Evolutionary conservation across 192 early-diverging fungal species (phyloP).

Genomic region (Mortierella claussenii): DNA sequence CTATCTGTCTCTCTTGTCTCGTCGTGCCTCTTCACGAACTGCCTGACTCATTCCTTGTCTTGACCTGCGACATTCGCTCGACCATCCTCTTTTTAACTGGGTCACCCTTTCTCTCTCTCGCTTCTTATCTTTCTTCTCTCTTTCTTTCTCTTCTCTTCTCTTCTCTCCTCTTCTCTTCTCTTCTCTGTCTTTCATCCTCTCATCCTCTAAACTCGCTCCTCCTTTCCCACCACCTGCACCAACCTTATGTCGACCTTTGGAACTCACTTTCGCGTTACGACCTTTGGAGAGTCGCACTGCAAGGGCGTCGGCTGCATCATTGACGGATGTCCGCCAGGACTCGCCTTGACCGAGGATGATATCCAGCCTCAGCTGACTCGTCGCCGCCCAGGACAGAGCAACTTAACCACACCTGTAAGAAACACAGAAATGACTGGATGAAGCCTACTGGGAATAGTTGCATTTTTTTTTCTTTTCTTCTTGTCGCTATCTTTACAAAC

Average conservation of each 20-base stretch:
- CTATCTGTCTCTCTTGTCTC: no score
- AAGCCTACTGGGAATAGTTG: no score
- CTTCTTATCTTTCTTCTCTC: no score
- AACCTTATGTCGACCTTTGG: slow-evolving; percentile 85
- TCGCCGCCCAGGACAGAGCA: slow-evolving; percentile 95
- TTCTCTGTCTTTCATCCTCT: not conserved
- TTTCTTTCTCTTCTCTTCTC: no score
- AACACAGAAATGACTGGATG: no score
- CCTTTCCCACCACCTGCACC: not conserved
- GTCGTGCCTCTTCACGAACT: no score
- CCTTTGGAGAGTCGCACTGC: slow-evolving; percentile 99
- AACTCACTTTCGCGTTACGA: slow-evolving; percentile 86
- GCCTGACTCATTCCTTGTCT: no score
- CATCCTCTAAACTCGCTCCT: not conserved
- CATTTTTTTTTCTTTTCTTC: slow-evolving; percentile 9
- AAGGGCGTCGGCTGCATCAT: slow-evolving; percentile 97
- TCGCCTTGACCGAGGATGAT: slow-evolving; percentile 88
- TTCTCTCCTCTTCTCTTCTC: not conserved
- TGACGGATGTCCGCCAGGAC: slow-evolving; percentile 96
- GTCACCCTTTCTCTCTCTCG: no score
- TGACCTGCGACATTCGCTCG: no score
- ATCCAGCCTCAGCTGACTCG: slow-evolving; percentile 93
- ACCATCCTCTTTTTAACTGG: no score
- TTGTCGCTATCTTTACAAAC: not conserved
- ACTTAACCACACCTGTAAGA: slow-evolving; percentile 92